phyloP scores from a whole-genome alignment of 768 basidiomycete genomes.

The Suillus subalutaceus region DNA sequence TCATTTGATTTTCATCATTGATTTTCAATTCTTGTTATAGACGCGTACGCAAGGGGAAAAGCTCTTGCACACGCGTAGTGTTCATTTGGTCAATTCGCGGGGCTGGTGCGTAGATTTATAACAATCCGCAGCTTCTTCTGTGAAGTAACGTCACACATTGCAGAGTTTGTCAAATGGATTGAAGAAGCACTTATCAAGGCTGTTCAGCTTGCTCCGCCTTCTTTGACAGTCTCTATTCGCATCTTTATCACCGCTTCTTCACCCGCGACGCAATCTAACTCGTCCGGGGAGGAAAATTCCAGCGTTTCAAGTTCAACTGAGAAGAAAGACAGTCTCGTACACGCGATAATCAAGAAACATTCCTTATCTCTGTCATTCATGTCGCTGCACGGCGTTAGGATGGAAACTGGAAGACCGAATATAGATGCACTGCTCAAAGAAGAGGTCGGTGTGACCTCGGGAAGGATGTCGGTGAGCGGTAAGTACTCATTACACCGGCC shows the following conservation, averaged over 20 bases:
- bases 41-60: constrained; percentile 21
- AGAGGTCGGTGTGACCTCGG: constrained; percentile 39
- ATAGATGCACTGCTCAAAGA: constrained; percentile 37
- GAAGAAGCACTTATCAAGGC: constrained; percentile 39
- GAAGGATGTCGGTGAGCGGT: constrained; percentile 53
- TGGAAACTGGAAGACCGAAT: constrained; percentile 47
- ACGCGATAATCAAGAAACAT: background rate
- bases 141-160: background rate
- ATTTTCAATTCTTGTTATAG: constrained; percentile 15
- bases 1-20: no score
- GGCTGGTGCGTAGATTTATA: constrained; percentile 34
- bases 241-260: constrained; percentile 43
- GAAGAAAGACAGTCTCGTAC: constrained; percentile 14
- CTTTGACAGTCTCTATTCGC: constrained; percentile 40
- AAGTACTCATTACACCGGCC: constrained; percentile 29
- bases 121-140: background rate
- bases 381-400: constrained; percentile 25
- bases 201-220: constrained; percentile 30
- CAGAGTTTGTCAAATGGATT: constrained; percentile 51
- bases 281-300: constrained; percentile 16
- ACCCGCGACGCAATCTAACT: constrained; percentile 1
- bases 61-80: constrained; percentile 40
- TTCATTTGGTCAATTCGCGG: constrained; percentile 58
- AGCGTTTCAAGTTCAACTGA: constrained; percentile 19
- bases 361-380: constrained; percentile 16